Evolutionary conservation across 805 yeast species (phyloP), one percentile per base, ranked within the genome.

Genomic region (Candida pseudoglaebosa): DNA sequence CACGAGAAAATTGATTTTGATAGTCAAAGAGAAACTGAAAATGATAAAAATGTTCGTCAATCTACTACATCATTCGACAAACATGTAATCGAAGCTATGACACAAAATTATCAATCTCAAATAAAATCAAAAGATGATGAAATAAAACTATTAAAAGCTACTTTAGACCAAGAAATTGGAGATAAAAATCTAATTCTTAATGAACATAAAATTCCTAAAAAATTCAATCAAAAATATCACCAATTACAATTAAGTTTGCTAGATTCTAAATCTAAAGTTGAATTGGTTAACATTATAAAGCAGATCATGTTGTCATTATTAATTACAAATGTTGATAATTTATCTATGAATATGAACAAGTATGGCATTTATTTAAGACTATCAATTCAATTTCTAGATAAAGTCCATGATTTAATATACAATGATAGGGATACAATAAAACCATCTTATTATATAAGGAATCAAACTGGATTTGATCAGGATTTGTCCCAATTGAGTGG

Each of bases 221-320:
- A 38, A 30, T 64, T 63, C 48, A 48, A 44, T 34, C 40, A 46
- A 4, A 53, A 47, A 35, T 66, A 59, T 41, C 45, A 37, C 10
- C 46, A 53, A 28, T 47, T 63, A 13, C 53, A 57, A 30, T 49
- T 65, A 18, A 38, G 39, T 10, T 49, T 59, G 37, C 50, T 65
- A n/a, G 71, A 67, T 43, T 28, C 37, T 2, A 44, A 65, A 36
- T 41, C 56, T 17, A 52, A 46, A 36, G 43, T 45, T 7, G 63
- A 64, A 44, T 46, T 61, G 50, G 44, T 54, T 18, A 62, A 60
- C 41, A 30, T 59, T 21, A 46, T 66, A 42, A 67, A 67, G 36
- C 56, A 57, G 41, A 37, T 65, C 9, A 55, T 67, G 62, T 53
- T 63, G 12, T 53, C 61, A 28, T 46, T 68, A 28, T 51, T 62